phyloP scores from a whole-genome alignment of 352 stramenopile genomes.

The Elongisporangium prolatum region DNA sequence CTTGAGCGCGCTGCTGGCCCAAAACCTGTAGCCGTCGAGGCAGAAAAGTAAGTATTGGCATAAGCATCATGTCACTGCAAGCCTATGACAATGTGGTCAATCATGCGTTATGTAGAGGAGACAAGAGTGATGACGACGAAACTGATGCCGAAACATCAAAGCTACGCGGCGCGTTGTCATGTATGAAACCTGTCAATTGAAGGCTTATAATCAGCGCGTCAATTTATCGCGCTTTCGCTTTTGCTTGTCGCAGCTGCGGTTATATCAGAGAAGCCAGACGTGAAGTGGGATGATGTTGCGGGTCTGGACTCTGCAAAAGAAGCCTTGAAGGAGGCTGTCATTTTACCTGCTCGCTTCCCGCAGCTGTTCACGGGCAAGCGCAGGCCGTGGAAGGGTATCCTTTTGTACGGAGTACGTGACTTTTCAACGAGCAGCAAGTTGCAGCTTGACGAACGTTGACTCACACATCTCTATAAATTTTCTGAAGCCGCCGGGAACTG shows the following conservation, averaged over 20 bases:
- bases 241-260: constrained; percentile 54
- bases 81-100: background rate
- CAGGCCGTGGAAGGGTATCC: constrained; percentile 94
- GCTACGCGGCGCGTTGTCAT: constrained; percentile 91
- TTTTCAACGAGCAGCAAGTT: background rate
- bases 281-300: constrained; percentile 97
- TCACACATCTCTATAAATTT: background rate
- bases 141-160: constrained; percentile 95
- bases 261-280: constrained; percentile 90
- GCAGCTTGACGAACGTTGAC: background rate
- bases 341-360: constrained; percentile 94
- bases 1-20: constrained; percentile 58
- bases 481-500: constrained; percentile 74
- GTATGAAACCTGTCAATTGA: constrained; percentile 26
- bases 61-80: background rate
- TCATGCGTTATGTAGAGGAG: constrained; percentile 29
- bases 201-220: background rate
- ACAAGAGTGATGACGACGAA: constrained; percentile 87
- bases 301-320: constrained; percentile 97
- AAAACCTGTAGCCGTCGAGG: constrained; percentile 51
- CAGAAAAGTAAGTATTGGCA: constrained; percentile 52
- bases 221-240: background rate
- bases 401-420: constrained; percentile 94
- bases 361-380: constrained; percentile 95
- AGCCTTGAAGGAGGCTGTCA: constrained; percentile 98